phyloP scores from a whole-genome alignment of 805 yeast genomes.

The Yarrowia sp. region DNA sequence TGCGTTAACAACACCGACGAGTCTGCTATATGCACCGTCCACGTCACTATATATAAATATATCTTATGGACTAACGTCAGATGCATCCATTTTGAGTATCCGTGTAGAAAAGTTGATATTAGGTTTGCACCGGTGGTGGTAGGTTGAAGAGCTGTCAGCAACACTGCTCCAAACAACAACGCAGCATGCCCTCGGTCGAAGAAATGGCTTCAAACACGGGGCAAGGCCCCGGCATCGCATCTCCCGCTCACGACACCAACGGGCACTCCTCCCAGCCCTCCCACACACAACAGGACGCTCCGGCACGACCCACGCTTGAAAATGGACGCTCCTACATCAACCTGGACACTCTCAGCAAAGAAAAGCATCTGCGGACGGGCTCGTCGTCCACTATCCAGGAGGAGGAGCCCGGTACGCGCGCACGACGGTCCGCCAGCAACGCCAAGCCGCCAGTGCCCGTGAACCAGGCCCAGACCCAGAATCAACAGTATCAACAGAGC shows the following conservation, averaged over 20 bases:
- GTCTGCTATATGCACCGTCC: neutral
- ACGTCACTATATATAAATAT: neutral
- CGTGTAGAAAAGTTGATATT: neutral
- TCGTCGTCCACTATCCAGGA: slow-evolving; percentile 15
- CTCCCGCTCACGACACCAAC: neutral
- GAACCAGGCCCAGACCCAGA: neutral
- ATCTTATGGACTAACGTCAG: neutral
- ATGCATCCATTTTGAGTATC: neutral
- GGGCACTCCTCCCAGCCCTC: slow-evolving; percentile 2
- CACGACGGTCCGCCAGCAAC: slow-evolving; percentile 5
- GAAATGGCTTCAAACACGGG: slow-evolving; percentile 5
- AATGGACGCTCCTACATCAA: slow-evolving; percentile 26
- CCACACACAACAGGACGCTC: neutral
- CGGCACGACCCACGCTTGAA: neutral
- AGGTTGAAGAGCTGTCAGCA: slow-evolving; percentile 22
- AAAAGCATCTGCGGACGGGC: neutral
- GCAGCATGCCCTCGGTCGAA: slow-evolving; percentile 24
- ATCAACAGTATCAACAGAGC: neutral
- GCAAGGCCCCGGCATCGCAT: neutral
- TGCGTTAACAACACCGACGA: no score
- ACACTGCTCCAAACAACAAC: slow-evolving; percentile 1
- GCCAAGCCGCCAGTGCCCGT: neutral
- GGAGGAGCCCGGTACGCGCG: slow-evolving; percentile 11
- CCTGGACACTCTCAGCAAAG: slow-evolving; percentile 22
- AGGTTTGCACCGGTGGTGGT: slow-evolving; percentile 8